Evolutionary conservation across 306 rosid genomes (phyloP).

Genomic region (Datisca glomerata): DNA sequence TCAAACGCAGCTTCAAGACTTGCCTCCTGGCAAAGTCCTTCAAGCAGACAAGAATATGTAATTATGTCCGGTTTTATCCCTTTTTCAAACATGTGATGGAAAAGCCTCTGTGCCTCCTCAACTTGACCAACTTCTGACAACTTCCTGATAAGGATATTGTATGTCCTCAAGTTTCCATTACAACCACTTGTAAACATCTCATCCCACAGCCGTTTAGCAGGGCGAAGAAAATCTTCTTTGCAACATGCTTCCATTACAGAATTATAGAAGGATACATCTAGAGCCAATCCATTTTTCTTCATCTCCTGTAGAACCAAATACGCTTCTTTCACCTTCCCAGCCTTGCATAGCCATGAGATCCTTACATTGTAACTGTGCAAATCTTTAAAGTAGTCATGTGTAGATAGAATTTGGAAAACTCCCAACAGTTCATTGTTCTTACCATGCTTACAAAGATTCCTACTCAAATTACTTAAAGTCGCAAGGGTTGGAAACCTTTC

Average conservation of each 20-base stretch:
- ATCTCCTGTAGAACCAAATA: constrained; percentile 65
- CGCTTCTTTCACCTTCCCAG: constrained; percentile 68
- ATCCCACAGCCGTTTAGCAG: constrained; percentile 87
- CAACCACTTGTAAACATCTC: constrained; percentile 83
- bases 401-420: constrained; percentile 35
- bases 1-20: constrained; percentile 58
- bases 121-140: constrained; percentile 53
- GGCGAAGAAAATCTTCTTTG: constrained; percentile 66
- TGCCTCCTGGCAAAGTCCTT: constrained; percentile 59
- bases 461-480: constrained; percentile 53
- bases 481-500: constrained; percentile 50
- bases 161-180: constrained; percentile 65
- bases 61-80: constrained; percentile 43
- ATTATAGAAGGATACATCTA: constrained; percentile 50
- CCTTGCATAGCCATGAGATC: constrained; percentile 64
- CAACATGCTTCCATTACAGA: constrained; percentile 83
- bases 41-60: constrained; percentile 49
- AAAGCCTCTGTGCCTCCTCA: constrained; percentile 70
- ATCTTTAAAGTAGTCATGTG: constrained; percentile 44
- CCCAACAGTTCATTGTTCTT: constrained; percentile 49
- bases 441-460: constrained; percentile 47
- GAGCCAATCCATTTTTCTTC: constrained; percentile 62
- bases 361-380: constrained; percentile 59
- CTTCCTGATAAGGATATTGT: constrained; percentile 54
- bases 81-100: constrained; percentile 56